Evolutionary conservation across 148 eudicot genomes (phyloP).

Genomic region (Dianthus caryophyllus): DNA sequence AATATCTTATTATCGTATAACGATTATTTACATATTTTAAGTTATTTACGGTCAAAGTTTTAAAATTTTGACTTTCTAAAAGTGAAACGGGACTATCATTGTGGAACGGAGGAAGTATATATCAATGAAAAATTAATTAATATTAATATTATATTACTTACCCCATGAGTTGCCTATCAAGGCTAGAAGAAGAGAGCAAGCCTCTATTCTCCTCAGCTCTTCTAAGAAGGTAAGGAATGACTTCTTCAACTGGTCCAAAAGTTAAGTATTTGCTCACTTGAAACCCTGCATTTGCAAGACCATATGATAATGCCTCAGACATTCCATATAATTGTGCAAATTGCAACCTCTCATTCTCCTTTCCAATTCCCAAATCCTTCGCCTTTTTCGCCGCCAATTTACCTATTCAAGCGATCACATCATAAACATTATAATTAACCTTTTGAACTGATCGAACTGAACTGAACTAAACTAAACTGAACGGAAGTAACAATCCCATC

Average conservation of each 20-base stretch:
- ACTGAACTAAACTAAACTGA: neutral
- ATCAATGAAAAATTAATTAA: too few species aligned
- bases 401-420: conserved; percentile 32
- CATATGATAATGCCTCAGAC: conserved; percentile 74
- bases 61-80: too few species aligned
- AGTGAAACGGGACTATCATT: too few species aligned
- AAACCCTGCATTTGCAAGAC: conserved; percentile 79
- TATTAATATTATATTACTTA: too few species aligned
- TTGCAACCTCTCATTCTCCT: conserved; percentile 49
- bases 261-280: conserved; percentile 89
- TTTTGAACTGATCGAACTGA: too few species aligned
- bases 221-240: conserved; percentile 80
- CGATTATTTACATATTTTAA: too few species aligned
- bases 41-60: too few species aligned
- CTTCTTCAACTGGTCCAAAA: conserved; percentile 76
- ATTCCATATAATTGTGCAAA: conserved; percentile 92
- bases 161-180: conserved; percentile 78
- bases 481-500: too few species aligned
- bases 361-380: conserved; percentile 47
- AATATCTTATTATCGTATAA: too few species aligned
- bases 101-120: too few species aligned
- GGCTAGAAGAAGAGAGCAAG: conserved; percentile 54
- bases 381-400: conserved; percentile 61
- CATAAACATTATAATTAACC: neutral
- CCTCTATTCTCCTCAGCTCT: conserved; percentile 94